Conservation (phyloP, 2,329 filamentous ascomycete genomes). For the Colletotrichum sp. region DNA sequence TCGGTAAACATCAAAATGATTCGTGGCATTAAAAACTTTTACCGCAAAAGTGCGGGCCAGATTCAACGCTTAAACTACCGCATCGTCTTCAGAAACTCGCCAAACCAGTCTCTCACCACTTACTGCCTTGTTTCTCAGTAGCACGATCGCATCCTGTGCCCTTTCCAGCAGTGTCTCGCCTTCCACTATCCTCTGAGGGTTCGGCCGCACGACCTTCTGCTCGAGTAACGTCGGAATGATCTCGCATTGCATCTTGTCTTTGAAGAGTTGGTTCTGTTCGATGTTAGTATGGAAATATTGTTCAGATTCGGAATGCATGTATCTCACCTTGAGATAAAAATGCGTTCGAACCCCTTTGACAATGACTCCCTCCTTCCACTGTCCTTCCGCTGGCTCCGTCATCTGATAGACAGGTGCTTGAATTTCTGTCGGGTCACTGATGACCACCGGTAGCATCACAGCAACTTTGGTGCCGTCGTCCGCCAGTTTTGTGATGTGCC, state of each 20-base stretch:
- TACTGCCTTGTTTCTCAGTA: conserved; percentile 38
- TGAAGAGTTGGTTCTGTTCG: conserved; percentile 58
- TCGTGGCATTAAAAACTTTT: background rate
- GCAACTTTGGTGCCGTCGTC: conserved; percentile 56
- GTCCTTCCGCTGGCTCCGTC: conserved; percentile 45
- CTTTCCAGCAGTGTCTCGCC: conserved; percentile 41
- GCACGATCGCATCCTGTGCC: conserved; percentile 40
- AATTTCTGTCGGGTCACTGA: conserved; percentile 53
- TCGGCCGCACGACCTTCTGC: conserved; percentile 42
- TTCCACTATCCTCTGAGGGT: conserved; percentile 45
- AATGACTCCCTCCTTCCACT: conserved; percentile 59
- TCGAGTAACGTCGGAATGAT: conserved; percentile 56
- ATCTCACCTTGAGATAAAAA: conserved; percentile 53
- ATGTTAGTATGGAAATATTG: background rate
- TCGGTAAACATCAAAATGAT: background rate
- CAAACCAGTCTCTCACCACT: conserved; percentile 48
- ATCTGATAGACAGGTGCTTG: conserved; percentile 58
- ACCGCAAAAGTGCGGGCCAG: background rate
- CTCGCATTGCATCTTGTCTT: conserved; percentile 56
- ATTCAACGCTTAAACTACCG: background rate
- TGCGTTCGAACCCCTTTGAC: conserved; percentile 60
- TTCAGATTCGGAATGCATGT: background rate
- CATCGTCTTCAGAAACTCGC: conserved; percentile 25
- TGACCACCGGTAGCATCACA: conserved; percentile 64
- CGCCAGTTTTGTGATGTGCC: conserved; percentile 56